Evolutionary conservation across 352 stramenopile species (phyloP), one percentile per base, ranked within the genome.

Genomic region (Phytopythium cucurbitacearum): DNA sequence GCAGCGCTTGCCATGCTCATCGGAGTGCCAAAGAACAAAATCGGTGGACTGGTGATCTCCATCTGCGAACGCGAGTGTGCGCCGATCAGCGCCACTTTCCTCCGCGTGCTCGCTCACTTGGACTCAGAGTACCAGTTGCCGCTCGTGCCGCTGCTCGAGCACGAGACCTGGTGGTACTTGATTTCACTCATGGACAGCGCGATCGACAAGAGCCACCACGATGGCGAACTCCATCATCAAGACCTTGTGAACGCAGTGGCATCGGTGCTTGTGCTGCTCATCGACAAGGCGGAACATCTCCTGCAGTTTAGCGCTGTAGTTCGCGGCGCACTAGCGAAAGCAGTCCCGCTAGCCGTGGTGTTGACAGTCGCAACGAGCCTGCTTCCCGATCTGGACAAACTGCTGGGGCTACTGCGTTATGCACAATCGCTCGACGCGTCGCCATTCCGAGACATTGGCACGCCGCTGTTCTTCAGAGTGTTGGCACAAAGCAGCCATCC

Each of bases 401-500:
- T 44, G 8, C 35, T 53, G 3, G 36, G n/a, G 5, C 47, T 53
- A 4, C 47, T 53, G 7, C 47, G 47, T 3, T 53, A 53, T 15
- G 28, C 12, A 9, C 16, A 11, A 21, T 16, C 33, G 10, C 40
- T 47, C 28, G 51, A 10, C 15, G 28, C 50, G 8, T 32, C 35
- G 11, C 40, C 13, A 7, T 35, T 15, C 5, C 5, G 2, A 12
- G 13, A 10, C n/a, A 5, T 3, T 16, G 11, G 47, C 1, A 35
- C 43, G n/a, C 47, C 67, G 12, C 47, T 81, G 11, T 65, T 87
- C 8, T 87, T 87, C 32, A 69, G 67, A 13, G 72, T 87, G 10
- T 61, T 89, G 5, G 68, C 69, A 3, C 69, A 71, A 56, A 86
- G 69, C 44, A 61, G 71, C 34, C 66, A 74, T 16, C 76, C 76